Evolutionary conservation across 345 rosid genomes (phyloP).

Genomic region (Syzygium aromaticum): DNA sequence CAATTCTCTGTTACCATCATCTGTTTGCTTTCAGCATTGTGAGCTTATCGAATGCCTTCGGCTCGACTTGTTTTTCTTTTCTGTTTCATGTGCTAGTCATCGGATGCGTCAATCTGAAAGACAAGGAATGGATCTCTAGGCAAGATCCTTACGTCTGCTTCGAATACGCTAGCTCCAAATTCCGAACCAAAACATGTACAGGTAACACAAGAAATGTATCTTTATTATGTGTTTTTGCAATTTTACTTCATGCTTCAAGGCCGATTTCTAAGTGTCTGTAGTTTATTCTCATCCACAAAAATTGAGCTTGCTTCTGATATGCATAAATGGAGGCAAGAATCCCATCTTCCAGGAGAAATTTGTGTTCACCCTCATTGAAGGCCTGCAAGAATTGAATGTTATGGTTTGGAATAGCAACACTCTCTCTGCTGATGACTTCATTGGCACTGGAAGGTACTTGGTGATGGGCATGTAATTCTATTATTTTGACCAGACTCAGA

Average conservation of each 20-base stretch:
- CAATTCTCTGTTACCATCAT: neutral
- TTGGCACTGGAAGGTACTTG: constrained; percentile 71
- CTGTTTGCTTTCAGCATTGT: neutral
- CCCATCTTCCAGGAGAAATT: constrained; percentile 91
- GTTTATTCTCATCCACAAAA: neutral
- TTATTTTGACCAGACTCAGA: neutral
- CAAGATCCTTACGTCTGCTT: constrained; percentile 15
- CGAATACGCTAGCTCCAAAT: constrained; percentile 7
- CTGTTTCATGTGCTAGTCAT: constrained; percentile 3
- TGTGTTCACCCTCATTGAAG: constrained; percentile 61
- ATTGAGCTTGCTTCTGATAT: neutral
- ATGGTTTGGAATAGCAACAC: constrained; percentile 79
- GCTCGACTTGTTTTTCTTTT: neutral
- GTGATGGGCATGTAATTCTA: neutral
- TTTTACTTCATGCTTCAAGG: neutral
- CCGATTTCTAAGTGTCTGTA: neutral
- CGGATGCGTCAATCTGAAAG: constrained; percentile 9
- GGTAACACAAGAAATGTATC: neutral
- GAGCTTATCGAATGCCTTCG: neutral
- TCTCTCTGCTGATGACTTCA: constrained; percentile 54
- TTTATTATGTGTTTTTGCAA: neutral
- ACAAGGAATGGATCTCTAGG: constrained; percentile 14
- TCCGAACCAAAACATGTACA: constrained; percentile 13
- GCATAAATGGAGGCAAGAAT: constrained; percentile 66
- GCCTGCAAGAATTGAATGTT: constrained; percentile 51